Conservation (phyloP, 257 asterid species). For the Cruciata laevipes region DNA sequence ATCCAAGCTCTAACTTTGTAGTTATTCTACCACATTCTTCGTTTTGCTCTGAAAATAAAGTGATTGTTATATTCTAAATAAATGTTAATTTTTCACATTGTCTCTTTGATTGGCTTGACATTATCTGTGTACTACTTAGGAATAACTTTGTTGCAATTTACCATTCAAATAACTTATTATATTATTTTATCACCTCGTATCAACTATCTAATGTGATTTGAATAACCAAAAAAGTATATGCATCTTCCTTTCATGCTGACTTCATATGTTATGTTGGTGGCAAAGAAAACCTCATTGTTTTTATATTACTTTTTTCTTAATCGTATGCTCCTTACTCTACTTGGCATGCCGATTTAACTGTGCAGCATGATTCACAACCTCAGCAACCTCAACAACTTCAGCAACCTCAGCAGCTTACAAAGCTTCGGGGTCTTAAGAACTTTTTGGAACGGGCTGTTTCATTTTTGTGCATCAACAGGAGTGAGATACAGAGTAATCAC, state of each 20-base stretch:
- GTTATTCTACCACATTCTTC: not conserved
- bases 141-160: not conserved
- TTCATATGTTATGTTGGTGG: not conserved
- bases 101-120: not conserved
- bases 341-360: constrained; percentile 8
- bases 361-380: constrained; percentile 79
- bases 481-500: constrained; percentile 48
- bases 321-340: constrained; percentile 11
- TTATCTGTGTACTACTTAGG: constrained; percentile 22
- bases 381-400: constrained; percentile 28
- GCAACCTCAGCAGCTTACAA: constrained; percentile 75
- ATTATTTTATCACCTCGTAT: not conserved
- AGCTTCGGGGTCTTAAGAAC: constrained; percentile 54
- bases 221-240: constrained; percentile 19
- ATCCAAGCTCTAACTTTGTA: not conserved
- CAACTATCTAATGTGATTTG: not conserved
- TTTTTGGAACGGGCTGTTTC: constrained; percentile 64
- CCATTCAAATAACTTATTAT: constrained; percentile 35
- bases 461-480: constrained; percentile 58
- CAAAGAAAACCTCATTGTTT: not conserved
- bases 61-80: not conserved
- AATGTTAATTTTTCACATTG: not conserved
- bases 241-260: not conserved
- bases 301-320: not conserved
- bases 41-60: not conserved